These are phyloP conservation scores for Coemansia reversa DNA, from an alignment of 192 early-diverging fungal species.

Conservation along the genomic window DNA sequence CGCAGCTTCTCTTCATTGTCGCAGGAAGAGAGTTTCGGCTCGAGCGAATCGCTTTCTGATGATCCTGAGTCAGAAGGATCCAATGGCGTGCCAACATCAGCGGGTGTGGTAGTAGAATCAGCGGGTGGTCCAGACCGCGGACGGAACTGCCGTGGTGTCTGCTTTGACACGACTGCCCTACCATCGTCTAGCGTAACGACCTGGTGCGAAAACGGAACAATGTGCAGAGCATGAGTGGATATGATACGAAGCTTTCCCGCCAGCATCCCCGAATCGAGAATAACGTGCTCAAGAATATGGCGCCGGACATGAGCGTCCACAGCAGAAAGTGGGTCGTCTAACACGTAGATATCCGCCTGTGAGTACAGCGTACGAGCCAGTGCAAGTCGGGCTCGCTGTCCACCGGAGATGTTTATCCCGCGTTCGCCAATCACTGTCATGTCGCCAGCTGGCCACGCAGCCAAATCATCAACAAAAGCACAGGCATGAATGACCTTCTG, in stretches of 20 bases:
- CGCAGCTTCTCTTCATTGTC: constrained; percentile 6
- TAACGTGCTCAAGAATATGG: constrained; percentile 64
- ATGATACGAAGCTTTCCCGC: constrained; percentile 53
- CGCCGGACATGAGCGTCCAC: constrained; percentile 65
- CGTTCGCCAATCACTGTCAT: constrained; percentile 69
- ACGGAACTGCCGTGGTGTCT: constrained; percentile 31
- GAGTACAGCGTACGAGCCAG: constrained; percentile 67
- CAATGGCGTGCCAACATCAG: neutral
- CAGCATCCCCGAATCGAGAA: constrained; percentile 58
- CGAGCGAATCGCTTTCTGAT: neutral
- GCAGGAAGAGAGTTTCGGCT: neutral
- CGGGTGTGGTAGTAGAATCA: constrained; percentile 16
- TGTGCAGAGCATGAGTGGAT: constrained; percentile 27
- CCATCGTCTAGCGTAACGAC: constrained; percentile 16
- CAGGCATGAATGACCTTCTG: constrained; percentile 61
- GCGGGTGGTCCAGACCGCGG: neutral
- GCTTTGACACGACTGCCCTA: constrained; percentile 35
- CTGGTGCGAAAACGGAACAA: constrained; percentile 26
- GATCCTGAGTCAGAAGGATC: neutral
- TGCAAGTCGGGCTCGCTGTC: constrained; percentile 67
- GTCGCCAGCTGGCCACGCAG: constrained; percentile 61
- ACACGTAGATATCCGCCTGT: constrained; percentile 64
- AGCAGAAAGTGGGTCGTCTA: constrained; percentile 72
- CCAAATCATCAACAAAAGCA: constrained; percentile 65
- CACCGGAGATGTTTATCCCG: constrained; percentile 72